A percentile compares a stretch with the other conserved stretches of the same genome.
phyloP scores from a whole-genome alignment of 805 yeast species.

The Myxozyma vanderwaltii region DNA sequence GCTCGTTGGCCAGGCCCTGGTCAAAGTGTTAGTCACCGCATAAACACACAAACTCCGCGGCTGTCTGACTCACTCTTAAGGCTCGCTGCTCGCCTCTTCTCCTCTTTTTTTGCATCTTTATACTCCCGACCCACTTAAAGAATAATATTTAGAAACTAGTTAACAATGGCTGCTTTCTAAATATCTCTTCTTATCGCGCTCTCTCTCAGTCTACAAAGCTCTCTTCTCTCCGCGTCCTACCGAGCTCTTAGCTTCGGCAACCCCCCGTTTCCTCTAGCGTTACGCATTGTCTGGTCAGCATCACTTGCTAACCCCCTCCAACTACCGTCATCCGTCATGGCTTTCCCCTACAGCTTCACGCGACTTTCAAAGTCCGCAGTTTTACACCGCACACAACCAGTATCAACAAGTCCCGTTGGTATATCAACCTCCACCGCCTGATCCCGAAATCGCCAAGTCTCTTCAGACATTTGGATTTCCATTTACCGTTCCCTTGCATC shows the following conservation, averaged over 20 bases:
- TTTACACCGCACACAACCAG: neutral
- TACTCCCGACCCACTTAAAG: neutral
- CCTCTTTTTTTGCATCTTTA: conserved; percentile 2
- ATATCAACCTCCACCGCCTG: neutral
- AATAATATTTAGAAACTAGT: conserved; percentile 5
- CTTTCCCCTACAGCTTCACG: conserved; percentile 15
- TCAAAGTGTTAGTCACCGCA: conserved; percentile 21
- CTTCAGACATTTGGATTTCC: conserved; percentile 5
- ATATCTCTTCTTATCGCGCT: conserved; percentile 1
- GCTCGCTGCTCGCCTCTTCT: conserved; percentile 2
- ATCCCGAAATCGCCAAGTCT: neutral
- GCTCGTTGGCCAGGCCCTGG: conserved; percentile 20
- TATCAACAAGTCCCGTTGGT: neutral
- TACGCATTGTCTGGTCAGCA: conserved; percentile 33
- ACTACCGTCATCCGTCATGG: conserved; percentile 25
- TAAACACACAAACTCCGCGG: conserved; percentile 3
- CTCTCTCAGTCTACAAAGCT: neutral
- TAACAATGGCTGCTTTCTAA: conserved; percentile 25
- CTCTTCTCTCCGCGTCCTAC: neutral
- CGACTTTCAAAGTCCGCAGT: conserved; percentile 20
- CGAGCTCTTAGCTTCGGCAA: conserved; percentile 17
- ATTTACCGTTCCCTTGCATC: neutral
- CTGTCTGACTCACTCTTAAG: conserved; percentile 22
- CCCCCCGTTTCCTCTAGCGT: conserved; percentile 16
- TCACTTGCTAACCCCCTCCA: conserved; percentile 14